Base-by-base conservation (phyloP, 495 filamentous ascomycete genomes). In the Mytilinidion resinicola region DNA sequence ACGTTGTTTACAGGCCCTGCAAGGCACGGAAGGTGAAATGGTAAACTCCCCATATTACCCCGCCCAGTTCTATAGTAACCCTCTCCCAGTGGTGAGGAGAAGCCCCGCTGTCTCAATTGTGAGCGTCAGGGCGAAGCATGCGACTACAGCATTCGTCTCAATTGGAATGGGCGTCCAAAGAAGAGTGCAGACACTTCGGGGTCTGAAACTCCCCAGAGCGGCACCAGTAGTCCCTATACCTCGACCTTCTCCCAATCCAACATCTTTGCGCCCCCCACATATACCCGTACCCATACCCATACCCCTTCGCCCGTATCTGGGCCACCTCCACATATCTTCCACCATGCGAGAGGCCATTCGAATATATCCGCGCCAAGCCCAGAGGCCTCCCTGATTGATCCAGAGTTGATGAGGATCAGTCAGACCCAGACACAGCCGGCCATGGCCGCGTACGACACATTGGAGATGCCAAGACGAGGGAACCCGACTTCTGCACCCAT, bases 21-120 rank as follows among this genome's bases (percentile, higher is more conserved):
- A 95, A 95, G 72, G 80, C 83, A 53, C 80, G 87, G 52, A 95
- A 92, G 69, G 84, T 93, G 60, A 93, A 95, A 76, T 93, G 89
- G 80, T 81, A 75, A 64, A 53, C 15, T 37, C 4, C 25, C 20
- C 51, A 17, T 38, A 21, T 36, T 36, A 9, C 9, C 34, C 33
- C 37, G 34, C 12, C 54, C 51, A 62, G 36, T 67, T 44, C 4
- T 1, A 38, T 35, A 20, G 53, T 53, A 59, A 59, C 60, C 76
- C 72, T 69, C 12, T 38, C 20, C 48, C 39, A 71, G 69, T 60
- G 90, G 86, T 17, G 90, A 95, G 69, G 85, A 88, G 67, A 89
- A 87, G 64, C 89, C 90, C 9, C 71, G 73, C 66, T 95, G 90
- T 70, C 67, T 80, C 51, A 91, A 91, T 66, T 95, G 90, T 69